Percentiles rank a stretch among this genome's conserved stretches.
These are phyloP conservation scores for Cercospora sesami DNA, from an alignment of 2,329 filamentous ascomycete genomes.

Conservation along the genomic window DNA sequence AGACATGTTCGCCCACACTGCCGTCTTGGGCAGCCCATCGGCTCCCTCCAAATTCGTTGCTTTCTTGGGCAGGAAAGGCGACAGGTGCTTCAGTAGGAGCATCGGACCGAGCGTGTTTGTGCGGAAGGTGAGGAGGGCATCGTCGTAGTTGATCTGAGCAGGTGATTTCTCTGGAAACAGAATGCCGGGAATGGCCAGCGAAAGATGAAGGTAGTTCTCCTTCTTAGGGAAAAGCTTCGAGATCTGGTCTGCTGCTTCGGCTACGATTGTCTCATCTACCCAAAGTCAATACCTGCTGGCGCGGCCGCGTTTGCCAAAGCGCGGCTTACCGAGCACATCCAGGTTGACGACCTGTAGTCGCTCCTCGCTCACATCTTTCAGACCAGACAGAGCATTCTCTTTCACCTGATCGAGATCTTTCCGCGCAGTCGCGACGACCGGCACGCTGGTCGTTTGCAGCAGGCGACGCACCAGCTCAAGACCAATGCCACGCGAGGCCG, in stretches of 20 bases:
- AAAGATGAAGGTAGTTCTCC: slow-evolving; percentile 64
- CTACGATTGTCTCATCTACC: slow-evolving; percentile 63
- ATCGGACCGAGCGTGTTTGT: slow-evolving; percentile 74
- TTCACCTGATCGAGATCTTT: slow-evolving; percentile 53
- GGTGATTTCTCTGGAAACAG: slow-evolving; percentile 73
- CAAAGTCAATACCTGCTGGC: not conserved
- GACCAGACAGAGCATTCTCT: slow-evolving; percentile 52
- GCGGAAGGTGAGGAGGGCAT: slow-evolving; percentile 67
- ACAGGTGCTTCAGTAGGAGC: slow-evolving; percentile 75
- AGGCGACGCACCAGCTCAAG: slow-evolving; percentile 61
- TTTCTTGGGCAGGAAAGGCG: slow-evolving; percentile 65
- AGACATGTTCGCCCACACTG: slow-evolving; percentile 72
- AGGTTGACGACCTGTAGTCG: slow-evolving; percentile 55
- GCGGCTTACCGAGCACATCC: slow-evolving; percentile 56
- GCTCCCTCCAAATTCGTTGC: slow-evolving; percentile 42
- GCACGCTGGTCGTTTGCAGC: slow-evolving; percentile 57
- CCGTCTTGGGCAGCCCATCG: slow-evolving; percentile 48
- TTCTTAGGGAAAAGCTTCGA: slow-evolving; percentile 38
- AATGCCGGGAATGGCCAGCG: slow-evolving; percentile 69
- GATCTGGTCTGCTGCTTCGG: slow-evolving; percentile 52
- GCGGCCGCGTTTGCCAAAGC: not conserved
- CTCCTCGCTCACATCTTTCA: slow-evolving; percentile 49
- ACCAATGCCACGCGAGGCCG: slow-evolving; percentile 64
- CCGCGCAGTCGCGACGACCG: slow-evolving; percentile 62
- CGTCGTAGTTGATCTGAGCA: slow-evolving; percentile 60